Evolutionary conservation across 768 basidiomycete genomes (phyloP).

Genomic region (Boletus tomentosulus): DNA sequence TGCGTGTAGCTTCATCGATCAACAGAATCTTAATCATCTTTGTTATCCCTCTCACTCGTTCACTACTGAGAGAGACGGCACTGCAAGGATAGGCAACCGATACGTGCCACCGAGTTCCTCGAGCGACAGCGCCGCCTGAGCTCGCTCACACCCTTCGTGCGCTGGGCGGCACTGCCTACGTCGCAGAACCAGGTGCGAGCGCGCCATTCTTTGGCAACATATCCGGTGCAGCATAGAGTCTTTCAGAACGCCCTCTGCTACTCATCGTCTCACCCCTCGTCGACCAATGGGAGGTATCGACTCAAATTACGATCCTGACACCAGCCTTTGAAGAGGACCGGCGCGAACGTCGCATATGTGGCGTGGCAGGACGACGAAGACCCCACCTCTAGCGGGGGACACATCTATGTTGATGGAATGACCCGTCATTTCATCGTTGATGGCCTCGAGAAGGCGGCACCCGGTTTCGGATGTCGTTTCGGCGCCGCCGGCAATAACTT

Average conservation of each 20-base stretch:
- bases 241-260: constrained; percentile 78
- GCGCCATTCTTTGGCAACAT: constrained; percentile 73
- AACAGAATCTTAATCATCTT: constrained; percentile 13
- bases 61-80: constrained; percentile 25
- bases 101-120: constrained; percentile 42
- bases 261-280: constrained; percentile 52
- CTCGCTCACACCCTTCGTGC: constrained; percentile 47
- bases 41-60: neutral
- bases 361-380: constrained; percentile 66
- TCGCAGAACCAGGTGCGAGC: constrained; percentile 75
- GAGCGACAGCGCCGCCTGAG: constrained; percentile 49
- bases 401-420: constrained; percentile 57
- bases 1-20: constrained; percentile 3
- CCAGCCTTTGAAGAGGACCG: constrained; percentile 71
- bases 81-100: constrained; percentile 48
- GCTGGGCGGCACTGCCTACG: constrained; percentile 65
- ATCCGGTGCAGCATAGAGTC: constrained; percentile 54
- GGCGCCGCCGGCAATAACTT: constrained; percentile 52
- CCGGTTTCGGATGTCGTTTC: constrained; percentile 38
- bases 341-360: constrained; percentile 41
- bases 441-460: constrained; percentile 48
- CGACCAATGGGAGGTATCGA: constrained; percentile 25
- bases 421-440: too few relatives aligned
- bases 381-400: constrained; percentile 25
- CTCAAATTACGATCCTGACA: constrained; percentile 60